phyloP scores from a whole-genome alignment of 345 rosid species.

The Acer saccharum region DNA sequence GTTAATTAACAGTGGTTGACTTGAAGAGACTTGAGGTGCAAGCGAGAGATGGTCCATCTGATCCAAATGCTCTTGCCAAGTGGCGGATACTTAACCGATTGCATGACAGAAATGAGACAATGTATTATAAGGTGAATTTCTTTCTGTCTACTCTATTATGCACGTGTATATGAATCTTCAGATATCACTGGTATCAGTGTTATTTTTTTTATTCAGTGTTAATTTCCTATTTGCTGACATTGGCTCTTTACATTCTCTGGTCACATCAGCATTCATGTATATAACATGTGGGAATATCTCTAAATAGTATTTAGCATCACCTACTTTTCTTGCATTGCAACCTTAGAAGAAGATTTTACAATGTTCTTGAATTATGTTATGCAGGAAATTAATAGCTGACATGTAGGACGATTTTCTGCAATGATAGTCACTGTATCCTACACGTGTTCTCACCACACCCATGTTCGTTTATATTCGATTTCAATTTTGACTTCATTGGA shows the following conservation, averaged over 20 bases:
- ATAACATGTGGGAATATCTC: not conserved
- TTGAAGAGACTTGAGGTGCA: slow-evolving; percentile 91
- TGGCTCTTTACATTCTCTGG: not conserved
- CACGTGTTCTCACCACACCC: not conserved
- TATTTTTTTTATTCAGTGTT: not conserved
- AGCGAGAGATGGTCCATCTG: slow-evolving; percentile 93
- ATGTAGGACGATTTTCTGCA: not conserved
- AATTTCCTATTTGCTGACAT: not conserved
- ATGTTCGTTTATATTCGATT: not conserved
- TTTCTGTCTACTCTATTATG: not conserved
- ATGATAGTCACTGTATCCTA: not conserved
- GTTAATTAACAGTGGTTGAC: slow-evolving; percentile 64
- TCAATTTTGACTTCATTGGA: not conserved
- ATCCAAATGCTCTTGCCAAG: slow-evolving; percentile 87
- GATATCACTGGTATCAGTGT: not conserved
- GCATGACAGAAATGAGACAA: slow-evolving; percentile 96
- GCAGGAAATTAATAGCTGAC: not conserved
- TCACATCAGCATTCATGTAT: not conserved
- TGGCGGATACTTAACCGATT: slow-evolving; percentile 96
- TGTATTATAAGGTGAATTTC: slow-evolving; percentile 75
- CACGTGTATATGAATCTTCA: not conserved
- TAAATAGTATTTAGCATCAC: not conserved
- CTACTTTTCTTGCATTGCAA: not conserved
- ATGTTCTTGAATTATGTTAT: not conserved
- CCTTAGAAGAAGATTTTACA: not conserved